Base-by-base conservation (phyloP, 306 rosid species). In the Alnus rubra region DNA sequence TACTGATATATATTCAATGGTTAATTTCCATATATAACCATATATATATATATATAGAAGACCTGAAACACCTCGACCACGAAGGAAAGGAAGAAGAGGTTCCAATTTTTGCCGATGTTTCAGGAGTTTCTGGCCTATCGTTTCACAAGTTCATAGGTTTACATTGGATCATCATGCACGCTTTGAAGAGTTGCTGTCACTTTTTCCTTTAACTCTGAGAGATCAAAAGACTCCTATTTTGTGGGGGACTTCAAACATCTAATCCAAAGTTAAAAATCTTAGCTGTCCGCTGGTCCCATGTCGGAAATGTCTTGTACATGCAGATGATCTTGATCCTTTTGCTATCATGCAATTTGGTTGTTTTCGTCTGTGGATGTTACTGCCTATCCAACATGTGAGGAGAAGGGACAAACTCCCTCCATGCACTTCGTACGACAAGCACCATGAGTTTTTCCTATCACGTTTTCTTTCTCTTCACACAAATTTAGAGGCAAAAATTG, bases 361-460 rank as follows among this genome's bases (percentile, higher is more conserved):
- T 88, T 87, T 83, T 47, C 68, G 48, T 83, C 76, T 69, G 80
- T 79, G 81, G 78, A 76, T 74, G 59, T 80, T 82, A 85, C 69
- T 82, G 86, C 82, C 84, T 76, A 79, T 82, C 90, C 83, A 76
- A 89, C 94, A 88, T 85, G 97, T 86, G 98, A 89, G 89, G 89
- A 86, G 82, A 89, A 84, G 87, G 80, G 97, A 89, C 92, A 88
- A 91, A 83, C n/a, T 12, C 3, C 8, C 16, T 11, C 68, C 49
- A 39, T 67, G 72, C 71, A 70, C 6, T 50, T 76, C 73, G 87
- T 87, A 81, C 68, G 50, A 71, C 70, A 68, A 80, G 88, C 78
- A 74, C 70, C 84, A 50, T 74, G 84, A 80, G 81, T 47, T 72
- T 75, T 80, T 45, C 60, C 78, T 55, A 80, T 69, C 74, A 73